A percentile compares a stretch with the other conserved stretches of the same genome.
phyloP scores from a whole-genome alignment of 2,329 filamentous ascomycete species.

The Aspergillus tamarii region DNA sequence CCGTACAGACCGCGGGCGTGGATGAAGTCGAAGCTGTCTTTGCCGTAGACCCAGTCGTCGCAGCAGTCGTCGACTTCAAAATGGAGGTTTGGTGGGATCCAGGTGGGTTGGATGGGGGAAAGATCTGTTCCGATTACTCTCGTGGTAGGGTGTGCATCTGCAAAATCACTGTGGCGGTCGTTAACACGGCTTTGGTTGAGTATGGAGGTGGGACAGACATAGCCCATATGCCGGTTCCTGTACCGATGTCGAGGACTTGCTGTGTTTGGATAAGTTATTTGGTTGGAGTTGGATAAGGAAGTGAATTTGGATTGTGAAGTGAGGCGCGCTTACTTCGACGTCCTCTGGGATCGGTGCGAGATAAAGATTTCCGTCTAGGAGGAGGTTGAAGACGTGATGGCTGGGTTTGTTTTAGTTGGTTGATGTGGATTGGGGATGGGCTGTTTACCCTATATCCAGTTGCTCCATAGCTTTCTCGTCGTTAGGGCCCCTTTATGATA shows the following conservation, averaged over 20 bases:
- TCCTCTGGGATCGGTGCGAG: conserved; percentile 27
- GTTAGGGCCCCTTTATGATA: conserved; percentile 20
- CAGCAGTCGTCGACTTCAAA: conserved; percentile 51
- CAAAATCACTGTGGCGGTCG: conserved; percentile 28
- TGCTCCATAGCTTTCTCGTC: conserved; percentile 27
- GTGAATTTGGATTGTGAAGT: neutral
- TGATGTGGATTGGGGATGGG: neutral
- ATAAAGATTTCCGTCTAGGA: conserved; percentile 31
- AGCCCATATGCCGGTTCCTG: conserved; percentile 26
- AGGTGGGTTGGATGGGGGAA: conserved; percentile 53
- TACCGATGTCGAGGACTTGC: conserved; percentile 1
- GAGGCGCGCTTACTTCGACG: neutral
- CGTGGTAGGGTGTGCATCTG: conserved; percentile 41
- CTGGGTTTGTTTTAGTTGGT: conserved; percentile 24
- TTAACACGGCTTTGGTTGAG: neutral
- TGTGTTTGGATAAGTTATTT: neutral
- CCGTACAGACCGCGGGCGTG: conserved; percentile 52
- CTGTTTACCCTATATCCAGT: conserved; percentile 26
- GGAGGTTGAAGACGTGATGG: conserved; percentile 45
- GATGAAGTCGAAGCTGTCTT: conserved; percentile 45
- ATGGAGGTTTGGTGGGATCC: conserved; percentile 49
- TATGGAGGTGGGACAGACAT: conserved; percentile 12
- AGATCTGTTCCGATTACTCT: conserved; percentile 52
- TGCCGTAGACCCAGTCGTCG: conserved; percentile 42
- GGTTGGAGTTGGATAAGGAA: neutral